These are phyloP conservation scores for Myxozyma neotropica DNA, from an alignment of 805 yeast species.

Conservation along the genomic window DNA sequence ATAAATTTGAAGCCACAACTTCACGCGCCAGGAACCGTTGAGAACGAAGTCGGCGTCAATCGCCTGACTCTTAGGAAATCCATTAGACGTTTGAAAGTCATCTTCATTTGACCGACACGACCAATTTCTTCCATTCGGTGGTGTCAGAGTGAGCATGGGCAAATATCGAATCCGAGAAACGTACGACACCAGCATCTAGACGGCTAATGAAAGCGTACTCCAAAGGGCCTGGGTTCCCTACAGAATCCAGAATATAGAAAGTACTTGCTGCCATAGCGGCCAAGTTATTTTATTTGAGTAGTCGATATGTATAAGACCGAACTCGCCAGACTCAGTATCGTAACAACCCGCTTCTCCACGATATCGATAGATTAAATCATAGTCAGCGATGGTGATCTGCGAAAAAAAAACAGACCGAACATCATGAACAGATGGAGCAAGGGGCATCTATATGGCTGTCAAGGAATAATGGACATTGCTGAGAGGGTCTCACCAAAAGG, in stretches of 20 bases:
- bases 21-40: conserved; percentile 34
- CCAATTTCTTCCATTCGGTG: conserved; percentile 23
- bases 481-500: too few relatives aligned
- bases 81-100: conserved; percentile 11
- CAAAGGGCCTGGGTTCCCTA: neutral
- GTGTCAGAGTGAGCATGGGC: too few relatives aligned
- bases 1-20: conserved; percentile 43
- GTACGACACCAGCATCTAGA: conserved; percentile 7
- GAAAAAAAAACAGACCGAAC: too few relatives aligned
- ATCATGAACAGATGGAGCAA: too few relatives aligned
- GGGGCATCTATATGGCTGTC: too few relatives aligned
- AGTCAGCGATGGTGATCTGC: neutral
- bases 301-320: neutral
- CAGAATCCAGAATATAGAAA: conserved; percentile 1
- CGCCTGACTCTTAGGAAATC: conserved; percentile 11
- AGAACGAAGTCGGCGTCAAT: neutral
- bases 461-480: too few relatives aligned
- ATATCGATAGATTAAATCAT: conserved; percentile 4
- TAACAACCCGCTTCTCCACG: neutral
- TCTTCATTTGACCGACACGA: conserved; percentile 10
- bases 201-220: conserved; percentile 8
- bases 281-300: neutral
- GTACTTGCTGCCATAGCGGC: neutral
- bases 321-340: neutral
- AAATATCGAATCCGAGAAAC: neutral